Base-by-base conservation (phyloP, 2,329 filamentous ascomycete genomes). In the Clonostachys byssicola region DNA sequence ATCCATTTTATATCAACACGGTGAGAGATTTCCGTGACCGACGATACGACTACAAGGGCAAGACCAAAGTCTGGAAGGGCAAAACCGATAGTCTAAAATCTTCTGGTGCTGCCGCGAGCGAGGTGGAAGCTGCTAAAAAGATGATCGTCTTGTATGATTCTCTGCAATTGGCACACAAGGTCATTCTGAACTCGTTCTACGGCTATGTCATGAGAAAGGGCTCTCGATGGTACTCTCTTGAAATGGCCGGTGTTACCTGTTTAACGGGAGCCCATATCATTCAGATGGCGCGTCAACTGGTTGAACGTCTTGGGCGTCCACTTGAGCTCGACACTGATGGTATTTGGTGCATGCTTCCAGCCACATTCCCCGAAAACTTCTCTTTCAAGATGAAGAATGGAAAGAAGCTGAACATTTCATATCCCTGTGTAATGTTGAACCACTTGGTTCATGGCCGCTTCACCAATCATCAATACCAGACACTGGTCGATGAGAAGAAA, bases 151-250 rank as follows among this genome's bases (percentile, higher is more conserved):
- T 99, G 5, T 99, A 89, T 63, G 94, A 99, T 64, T 99, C 94
- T 1, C 75, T 99, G 49, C 95, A 99, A 65, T 75, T 99, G 58
- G 94, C 94, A 0, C 94, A 99, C 74, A 99, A 99, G 66, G 94
- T 99, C 71, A 99, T 99, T 77, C 67, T 99, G 47, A 99, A 99
- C 73, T 96, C 91, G 47, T 99, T 99, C 73, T 99, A 99, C 57
- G 94, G 94, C 53, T 99, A 99, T 63, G 94, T 97, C 64, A 99
- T 99, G 94, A 81, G 94, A 72, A 99, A 99, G 65, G 94, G 94
- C 34, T 99, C 94, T 36, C 84, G 94, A 47, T 99, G 94, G 94
- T 99, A 99, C 64, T 99, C 94, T 16, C 86, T 99, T 80, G 94
- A 99, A 64, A 99, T 99, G 94, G 94, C 95, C 14, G 94, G 94